phyloP scores from a whole-genome alignment of 148 eudicot species.

The Arbutus unedo region DNA sequence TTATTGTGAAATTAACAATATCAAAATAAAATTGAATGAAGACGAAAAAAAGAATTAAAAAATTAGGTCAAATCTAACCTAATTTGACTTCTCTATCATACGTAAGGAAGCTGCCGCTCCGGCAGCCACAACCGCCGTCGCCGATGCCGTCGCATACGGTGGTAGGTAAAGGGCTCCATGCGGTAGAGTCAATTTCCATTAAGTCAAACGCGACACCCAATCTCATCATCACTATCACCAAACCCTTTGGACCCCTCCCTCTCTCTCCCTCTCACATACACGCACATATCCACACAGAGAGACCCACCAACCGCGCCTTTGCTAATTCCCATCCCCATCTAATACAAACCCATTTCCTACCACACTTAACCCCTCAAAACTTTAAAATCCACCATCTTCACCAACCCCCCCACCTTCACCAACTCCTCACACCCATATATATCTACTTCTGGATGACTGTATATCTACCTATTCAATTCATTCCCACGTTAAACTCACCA shows the following conservation, averaged over 20 bases:
- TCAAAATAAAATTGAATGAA: too few species aligned
- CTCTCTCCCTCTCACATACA: background rate
- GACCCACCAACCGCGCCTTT: background rate
- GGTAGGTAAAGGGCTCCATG: background rate
- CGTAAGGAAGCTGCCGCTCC: background rate
- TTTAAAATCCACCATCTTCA: background rate
- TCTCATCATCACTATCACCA: background rate
- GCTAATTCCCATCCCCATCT: background rate
- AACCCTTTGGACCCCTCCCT: background rate
- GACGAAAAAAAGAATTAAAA: too few species aligned
- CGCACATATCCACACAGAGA: too few species aligned
- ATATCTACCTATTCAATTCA: background rate
- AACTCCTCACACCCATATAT: conserved; percentile 3
- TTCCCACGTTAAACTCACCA: background rate
- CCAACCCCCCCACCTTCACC: background rate
- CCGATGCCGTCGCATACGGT: background rate
- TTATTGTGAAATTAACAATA: too few species aligned
- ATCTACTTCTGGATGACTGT: background rate
- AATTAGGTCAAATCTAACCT: too few species aligned
- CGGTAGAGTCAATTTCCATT: background rate
- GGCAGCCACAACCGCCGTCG: background rate
- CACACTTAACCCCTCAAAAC: background rate
- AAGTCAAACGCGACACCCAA: background rate
- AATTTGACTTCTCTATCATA: too few species aligned
- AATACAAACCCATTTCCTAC: background rate